phyloP scores from a whole-genome alignment of 345 rosid species.

The Moricandia moricandioides region DNA sequence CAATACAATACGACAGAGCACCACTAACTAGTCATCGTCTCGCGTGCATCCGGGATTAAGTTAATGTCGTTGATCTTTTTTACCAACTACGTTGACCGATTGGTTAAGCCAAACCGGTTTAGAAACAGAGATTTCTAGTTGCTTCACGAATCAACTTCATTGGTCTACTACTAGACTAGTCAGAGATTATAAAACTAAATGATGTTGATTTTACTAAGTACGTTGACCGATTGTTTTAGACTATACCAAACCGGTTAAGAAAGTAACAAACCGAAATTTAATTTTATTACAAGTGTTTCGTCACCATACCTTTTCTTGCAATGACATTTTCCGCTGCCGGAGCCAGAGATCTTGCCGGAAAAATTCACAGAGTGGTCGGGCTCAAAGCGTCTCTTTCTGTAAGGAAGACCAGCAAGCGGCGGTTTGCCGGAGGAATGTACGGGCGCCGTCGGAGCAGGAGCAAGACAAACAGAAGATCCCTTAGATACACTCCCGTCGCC shows the following conservation, averaged over 20 bases:
- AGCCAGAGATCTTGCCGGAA: slow-evolving; percentile 62
- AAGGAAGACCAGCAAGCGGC: slow-evolving; percentile 57
- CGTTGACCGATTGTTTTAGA: not conserved
- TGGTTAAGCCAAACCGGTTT: not conserved
- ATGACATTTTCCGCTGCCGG: slow-evolving; percentile 66
- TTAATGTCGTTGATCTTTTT: slow-evolving; percentile 5
- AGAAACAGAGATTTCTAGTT: not conserved
- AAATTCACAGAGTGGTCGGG: slow-evolving; percentile 48
- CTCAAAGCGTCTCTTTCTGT: slow-evolving; percentile 67
- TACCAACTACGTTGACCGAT: not conserved
- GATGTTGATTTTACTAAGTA: not conserved
- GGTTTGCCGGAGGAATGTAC: slow-evolving; percentile 60
- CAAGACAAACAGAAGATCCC: slow-evolving; percentile 60
- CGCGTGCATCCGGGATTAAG: slow-evolving; percentile 8
- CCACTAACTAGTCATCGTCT: slow-evolving; percentile 7
- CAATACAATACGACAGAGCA: slow-evolving; percentile 16
- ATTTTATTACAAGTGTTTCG: not conserved
- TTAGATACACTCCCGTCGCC: slow-evolving; percentile 92
- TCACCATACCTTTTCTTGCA: slow-evolving; percentile 73
- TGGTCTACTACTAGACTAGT: not conserved
- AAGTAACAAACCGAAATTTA: not conserved
- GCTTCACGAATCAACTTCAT: not conserved
- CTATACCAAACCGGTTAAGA: not conserved
- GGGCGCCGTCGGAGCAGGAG: slow-evolving; percentile 44
- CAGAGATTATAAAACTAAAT: not conserved